Conservation (phyloP, 306 rosid species). For the Fragaria iinumae region DNA sequence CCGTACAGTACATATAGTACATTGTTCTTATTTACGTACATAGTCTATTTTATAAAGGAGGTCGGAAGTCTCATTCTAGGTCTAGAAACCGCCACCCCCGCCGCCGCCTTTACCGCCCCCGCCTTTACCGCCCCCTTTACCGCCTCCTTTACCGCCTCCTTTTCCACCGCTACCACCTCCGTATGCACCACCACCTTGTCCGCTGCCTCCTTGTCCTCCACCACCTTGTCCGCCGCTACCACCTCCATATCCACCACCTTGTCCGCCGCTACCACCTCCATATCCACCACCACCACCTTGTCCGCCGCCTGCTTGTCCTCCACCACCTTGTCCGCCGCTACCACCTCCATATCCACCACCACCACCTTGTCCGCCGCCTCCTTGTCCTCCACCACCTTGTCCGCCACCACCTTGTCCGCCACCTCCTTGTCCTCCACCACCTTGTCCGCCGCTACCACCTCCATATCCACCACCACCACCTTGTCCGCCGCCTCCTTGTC, state of each 20-base stretch:
- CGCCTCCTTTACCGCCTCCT: too few species aligned
- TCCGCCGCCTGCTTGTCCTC: not conserved
- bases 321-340: not conserved
- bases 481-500: not conserved
- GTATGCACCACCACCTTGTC: too few species aligned
- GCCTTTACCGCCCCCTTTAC: too few species aligned
- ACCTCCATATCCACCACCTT: too few species aligned
- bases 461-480: not conserved
- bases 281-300: not conserved
- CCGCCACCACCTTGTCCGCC: not conserved
- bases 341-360: too few species aligned
- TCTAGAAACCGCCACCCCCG: not conserved
- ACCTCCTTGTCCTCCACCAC: not conserved
- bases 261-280: not conserved
- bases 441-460: not conserved
- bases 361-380: too few species aligned
- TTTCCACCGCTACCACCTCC: too few species aligned
- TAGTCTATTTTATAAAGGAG: not conserved
- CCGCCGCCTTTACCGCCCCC: not conserved
- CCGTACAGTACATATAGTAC: not conserved
- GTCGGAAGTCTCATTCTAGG: too few species aligned
- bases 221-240: too few species aligned
- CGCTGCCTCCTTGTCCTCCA: too few species aligned
- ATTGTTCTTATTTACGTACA: not conserved
- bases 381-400: not conserved